Evolutionary conservation across 2,329 filamentous ascomycete species (phyloP), one percentile per base, ranked within the genome.

Genomic region (Aspergillus flavus): DNA sequence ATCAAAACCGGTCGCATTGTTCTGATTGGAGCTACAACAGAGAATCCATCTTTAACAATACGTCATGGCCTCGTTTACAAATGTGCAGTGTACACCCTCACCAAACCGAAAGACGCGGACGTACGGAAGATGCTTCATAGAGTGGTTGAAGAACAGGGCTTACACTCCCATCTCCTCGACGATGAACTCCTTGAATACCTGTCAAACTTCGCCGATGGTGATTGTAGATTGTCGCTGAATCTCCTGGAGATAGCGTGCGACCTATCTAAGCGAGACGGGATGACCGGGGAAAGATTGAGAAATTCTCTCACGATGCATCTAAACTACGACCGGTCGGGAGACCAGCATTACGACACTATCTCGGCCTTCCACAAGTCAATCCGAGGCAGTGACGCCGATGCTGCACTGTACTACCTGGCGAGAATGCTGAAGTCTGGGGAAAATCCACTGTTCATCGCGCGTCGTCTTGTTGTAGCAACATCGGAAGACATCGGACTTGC

Each of bases 331-430:
- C 88, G 95, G 59, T 92, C 91, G 0, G 94, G 94, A 58, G 95
- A 99, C 78, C 93, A 97, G 76, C 95, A 98, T 79, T 98, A 98
- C 81, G 94, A 98, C 75, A 95, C 92, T 59, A 98, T 99, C 72
- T 96, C 92, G 1, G 95, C 95, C 32, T 95, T 98, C 71, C 95
- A 98, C 84, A 99, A 99, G 73, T 93, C 93, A 2, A 89, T 98
- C 10, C 91, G 95, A 54, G 95, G 95, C 43, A 91, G 88, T 61
- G 90, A 97, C 72, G 78, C 94, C 0, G 91, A 98, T 76, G 95
- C 94, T 0, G 86, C 94, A 0, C 85, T 99, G 1, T 99, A 98
- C 81, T 99, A 98, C 76, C 87, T 99, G 1, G 92, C 92, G 0
- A 90, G 95, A 41, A 99, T 99, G 95, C 87, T 99, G 4, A 91